A percentile compares a stretch with the other conserved stretches of the same genome.
Conservation (phyloP, 139 green algal species). For the Chlorella sp. region DNA sequence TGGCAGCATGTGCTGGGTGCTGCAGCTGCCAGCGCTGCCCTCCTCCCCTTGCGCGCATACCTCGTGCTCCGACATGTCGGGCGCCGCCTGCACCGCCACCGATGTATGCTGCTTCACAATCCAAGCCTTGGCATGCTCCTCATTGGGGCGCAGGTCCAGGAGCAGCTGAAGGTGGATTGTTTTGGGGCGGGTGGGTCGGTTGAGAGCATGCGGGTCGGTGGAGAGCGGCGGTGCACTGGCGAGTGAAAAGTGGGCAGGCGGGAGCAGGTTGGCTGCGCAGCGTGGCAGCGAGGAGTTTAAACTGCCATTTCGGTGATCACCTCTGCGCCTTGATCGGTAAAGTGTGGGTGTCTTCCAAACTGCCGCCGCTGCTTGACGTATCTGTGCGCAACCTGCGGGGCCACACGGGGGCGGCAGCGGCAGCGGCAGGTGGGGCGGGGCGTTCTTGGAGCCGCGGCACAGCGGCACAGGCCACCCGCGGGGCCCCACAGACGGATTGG, state of each 20-base stretch:
- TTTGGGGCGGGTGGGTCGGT: background rate
- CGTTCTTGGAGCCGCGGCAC: too few species aligned
- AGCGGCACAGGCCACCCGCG: too few species aligned
- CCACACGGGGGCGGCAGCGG: background rate
- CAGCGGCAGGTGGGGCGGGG: background rate
- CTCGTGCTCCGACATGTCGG: constrained; percentile 89
- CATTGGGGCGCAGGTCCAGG: constrained; percentile 87
- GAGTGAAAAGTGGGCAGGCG: background rate
- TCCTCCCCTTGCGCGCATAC: constrained; percentile 17
- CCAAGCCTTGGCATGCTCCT: constrained; percentile 80
- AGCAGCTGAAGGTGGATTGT: constrained; percentile 67
- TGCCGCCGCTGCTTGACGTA: constrained; percentile 86
- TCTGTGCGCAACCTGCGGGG: constrained; percentile 78
- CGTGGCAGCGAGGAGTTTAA: background rate
- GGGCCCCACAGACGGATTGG: background rate
- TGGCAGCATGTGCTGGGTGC: background rate
- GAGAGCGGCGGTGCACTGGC: background rate
- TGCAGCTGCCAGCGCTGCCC: background rate
- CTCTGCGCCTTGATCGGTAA: constrained; percentile 83
- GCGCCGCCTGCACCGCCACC: constrained; percentile 75
- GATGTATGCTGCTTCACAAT: constrained; percentile 77
- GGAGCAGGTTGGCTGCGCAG: background rate
- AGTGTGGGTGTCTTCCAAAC: constrained; percentile 87
- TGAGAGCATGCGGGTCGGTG: background rate
- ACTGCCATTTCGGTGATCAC: background rate